Conservation (phyloP, 106 monocot species). For the Hemerocallis citrina region DNA sequence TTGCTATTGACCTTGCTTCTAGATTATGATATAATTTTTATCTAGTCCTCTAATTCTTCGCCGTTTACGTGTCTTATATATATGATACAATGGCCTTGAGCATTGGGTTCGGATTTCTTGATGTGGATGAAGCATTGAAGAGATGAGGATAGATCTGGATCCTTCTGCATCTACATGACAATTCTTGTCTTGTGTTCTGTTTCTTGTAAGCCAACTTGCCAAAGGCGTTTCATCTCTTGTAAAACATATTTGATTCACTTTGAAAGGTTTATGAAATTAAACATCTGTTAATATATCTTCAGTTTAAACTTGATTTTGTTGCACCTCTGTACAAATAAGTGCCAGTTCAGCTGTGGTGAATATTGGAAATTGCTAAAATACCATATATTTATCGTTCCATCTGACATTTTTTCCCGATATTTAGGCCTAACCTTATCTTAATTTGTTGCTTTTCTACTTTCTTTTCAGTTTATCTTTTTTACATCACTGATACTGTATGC, state of each 20-base stretch:
- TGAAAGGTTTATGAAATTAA: constrained; percentile 12
- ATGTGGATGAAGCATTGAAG: constrained; percentile 33
- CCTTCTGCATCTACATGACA: constrained; percentile 39
- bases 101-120: constrained; percentile 23
- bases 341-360: too few relatives aligned
- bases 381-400: too few relatives aligned
- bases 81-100: constrained; percentile 36
- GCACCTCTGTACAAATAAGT: too few relatives aligned
- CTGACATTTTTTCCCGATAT: too few relatives aligned
- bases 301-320: neutral
- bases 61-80: constrained; percentile 43
- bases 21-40: constrained; percentile 38
- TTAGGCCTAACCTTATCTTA: neutral
- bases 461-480: neutral
- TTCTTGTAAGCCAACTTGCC: constrained; percentile 95
- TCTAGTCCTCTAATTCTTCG: constrained; percentile 51
- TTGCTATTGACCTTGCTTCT: constrained; percentile 42
- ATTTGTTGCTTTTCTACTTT: neutral
- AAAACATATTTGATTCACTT: constrained; percentile 40
- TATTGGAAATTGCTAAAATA: neutral
- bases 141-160: constrained; percentile 36
- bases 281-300: neutral
- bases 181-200: constrained; percentile 69
- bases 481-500: neutral
- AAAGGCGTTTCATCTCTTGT: constrained; percentile 61